Base-by-base conservation (phyloP, 495 filamentous ascomycete species). In the Chaetomium fimeti region DNA sequence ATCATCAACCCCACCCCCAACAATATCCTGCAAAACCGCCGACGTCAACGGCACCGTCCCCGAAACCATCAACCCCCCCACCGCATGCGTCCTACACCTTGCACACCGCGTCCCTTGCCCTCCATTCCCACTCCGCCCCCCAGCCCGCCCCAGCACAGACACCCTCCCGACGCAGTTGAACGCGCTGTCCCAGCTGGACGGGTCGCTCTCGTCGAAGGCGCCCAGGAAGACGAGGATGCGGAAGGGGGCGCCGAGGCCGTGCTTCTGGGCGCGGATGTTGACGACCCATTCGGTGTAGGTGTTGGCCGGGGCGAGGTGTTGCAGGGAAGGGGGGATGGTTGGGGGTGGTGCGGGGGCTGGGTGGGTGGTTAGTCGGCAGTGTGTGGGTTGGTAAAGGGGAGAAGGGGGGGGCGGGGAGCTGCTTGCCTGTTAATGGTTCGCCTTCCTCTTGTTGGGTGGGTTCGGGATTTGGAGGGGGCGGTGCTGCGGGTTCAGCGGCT, bases 201-300 rank as follows among this genome's bases (percentile, higher is more conserved):
- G 71, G 40, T 69, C 62, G 36, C 63, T 3, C 32, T 69, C 54
- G 36, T 74, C 58, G 53, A 76, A 71, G 24, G 60, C 54, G 57
- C 78, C 78, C 1, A 82, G 70, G 73, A 82, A 81, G 60, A 78
- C 68, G 57, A 78, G 70, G 2, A 80, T 63, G 20, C 68, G 69
- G 77, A 74, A 82, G 25, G 78, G 71, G 48, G 73, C 68, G 20
- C 68, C 71, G 2, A 80, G 72, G 9, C 70, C 68, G 66, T 80
- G 77, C 61, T 81, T 81, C 47, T 72, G 62, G 13, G 72, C 72
- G 58, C 75, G 72, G 40, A 81, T 59, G 66, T 79, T 79, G 64
- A 74, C 66, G 28, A 81, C 68, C 68, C 75, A 81, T 60, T 81
- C 77, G 38, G 72, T 77, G 66, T 78, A 81, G 43, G 69, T 71